A percentile compares a stretch with the other conserved stretches of the same genome.
Conservation (phyloP, 495 filamentous ascomycete genomes). For the Penicillium soppii region DNA sequence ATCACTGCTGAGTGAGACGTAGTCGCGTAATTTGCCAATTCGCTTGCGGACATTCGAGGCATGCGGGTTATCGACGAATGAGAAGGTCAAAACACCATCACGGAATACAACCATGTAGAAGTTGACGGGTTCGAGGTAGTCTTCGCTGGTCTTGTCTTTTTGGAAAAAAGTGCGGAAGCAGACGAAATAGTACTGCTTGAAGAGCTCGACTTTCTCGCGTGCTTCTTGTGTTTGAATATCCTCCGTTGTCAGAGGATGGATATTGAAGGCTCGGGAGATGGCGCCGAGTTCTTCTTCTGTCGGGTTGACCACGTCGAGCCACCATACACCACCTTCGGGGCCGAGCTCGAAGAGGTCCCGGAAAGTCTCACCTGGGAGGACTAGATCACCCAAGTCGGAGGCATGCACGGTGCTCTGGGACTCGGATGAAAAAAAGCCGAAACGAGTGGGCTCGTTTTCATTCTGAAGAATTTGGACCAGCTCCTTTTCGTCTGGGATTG, state of each 20-base stretch:
- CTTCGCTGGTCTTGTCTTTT: constrained; percentile 71
- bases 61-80: constrained; percentile 80
- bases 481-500: constrained; percentile 33
- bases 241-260: constrained; percentile 91
- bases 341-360: constrained; percentile 83
- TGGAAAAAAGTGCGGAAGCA: constrained; percentile 94
- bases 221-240: constrained; percentile 93
- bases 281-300: constrained; percentile 84
- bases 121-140: constrained; percentile 85
- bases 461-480: constrained; percentile 36
- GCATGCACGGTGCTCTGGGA: constrained; percentile 90
- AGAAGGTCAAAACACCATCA: constrained; percentile 91
- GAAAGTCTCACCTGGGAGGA: constrained; percentile 84
- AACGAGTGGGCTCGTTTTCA: constrained; percentile 66
- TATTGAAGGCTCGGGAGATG: constrained; percentile 87
- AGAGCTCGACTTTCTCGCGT: constrained; percentile 97
- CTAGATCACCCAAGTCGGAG: constrained; percentile 78
- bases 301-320: constrained; percentile 90
- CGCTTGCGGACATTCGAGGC: constrained; percentile 84
- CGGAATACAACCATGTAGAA: constrained; percentile 97
- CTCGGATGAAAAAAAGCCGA: constrained; percentile 94
- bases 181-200: constrained; percentile 95
- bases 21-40: constrained; percentile 90
- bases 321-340: constrained; percentile 79
- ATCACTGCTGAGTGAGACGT: constrained; percentile 86